Percentiles rank a stretch among this genome's conserved stretches.
These are phyloP conservation scores for Poterioochromonas sp. DNA, from an alignment of 352 stramenopile species.

Conservation along the genomic window DNA sequence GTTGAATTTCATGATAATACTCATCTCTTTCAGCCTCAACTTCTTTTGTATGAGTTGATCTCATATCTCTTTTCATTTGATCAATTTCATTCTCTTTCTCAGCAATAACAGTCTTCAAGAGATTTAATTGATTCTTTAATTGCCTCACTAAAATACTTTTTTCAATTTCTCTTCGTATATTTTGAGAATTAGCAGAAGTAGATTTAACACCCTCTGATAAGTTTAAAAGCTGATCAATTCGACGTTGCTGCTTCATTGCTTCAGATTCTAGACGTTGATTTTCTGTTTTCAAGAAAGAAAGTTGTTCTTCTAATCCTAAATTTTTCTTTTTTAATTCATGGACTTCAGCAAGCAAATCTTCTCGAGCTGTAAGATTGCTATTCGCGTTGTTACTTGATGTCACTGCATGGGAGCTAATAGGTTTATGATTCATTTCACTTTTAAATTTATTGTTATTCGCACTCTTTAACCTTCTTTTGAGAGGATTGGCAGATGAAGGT, in stretches of 20 bases:
- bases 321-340: not conserved
- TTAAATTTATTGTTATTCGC: no score
- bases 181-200: not conserved
- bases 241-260: not conserved
- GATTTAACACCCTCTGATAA: not conserved
- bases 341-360: not conserved
- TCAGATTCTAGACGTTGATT: not conserved
- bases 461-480: no score
- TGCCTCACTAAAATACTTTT: conserved; percentile 23
- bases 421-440: no score
- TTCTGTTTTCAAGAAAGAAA: not conserved
- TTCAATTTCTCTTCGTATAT: conserved; percentile 13
- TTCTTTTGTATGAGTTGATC: not conserved
- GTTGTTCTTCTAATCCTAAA: not conserved
- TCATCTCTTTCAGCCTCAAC: not conserved
- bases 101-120: not conserved
- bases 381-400: no score
- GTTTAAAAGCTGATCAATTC: not conserved
- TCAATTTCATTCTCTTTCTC: conserved; percentile 16
- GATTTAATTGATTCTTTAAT: conserved; percentile 1
- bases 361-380: not conserved
- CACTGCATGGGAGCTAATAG: no score
- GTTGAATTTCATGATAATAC: not conserved
- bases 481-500: no score
- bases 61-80: not conserved